phyloP scores from a whole-genome alignment of 2,329 filamentous ascomycete genomes.

The Stagonosporopsis vannaccii region DNA sequence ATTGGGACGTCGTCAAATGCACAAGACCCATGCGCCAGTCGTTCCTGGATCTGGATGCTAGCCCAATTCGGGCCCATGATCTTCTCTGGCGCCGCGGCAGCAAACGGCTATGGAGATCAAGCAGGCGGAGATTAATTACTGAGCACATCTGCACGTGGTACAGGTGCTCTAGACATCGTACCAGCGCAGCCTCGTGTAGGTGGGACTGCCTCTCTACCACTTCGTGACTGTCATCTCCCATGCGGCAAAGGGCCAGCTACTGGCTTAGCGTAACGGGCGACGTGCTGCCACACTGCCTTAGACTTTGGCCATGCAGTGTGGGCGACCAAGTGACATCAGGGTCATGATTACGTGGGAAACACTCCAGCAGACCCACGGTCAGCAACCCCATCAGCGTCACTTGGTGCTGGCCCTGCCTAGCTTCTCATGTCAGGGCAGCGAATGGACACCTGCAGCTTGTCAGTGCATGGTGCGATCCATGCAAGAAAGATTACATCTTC shows the following conservation, averaged over 20 bases:
- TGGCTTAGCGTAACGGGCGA: conserved; percentile 13
- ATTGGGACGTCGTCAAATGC: conserved; percentile 26
- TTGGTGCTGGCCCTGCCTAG: neutral
- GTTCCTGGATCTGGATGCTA: conserved; percentile 38
- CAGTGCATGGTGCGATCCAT: neutral
- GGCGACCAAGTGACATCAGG: neutral
- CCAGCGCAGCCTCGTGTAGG: conserved; percentile 5
- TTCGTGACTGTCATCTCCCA: conserved; percentile 4
- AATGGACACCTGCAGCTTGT: neutral
- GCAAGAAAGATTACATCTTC: neutral
- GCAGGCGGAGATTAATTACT: conserved; percentile 20
- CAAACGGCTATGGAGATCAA: conserved; percentile 34
- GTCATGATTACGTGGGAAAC: neutral
- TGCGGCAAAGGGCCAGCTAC: conserved; percentile 9
- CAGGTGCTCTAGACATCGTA: conserved; percentile 1
- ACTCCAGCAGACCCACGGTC: neutral
- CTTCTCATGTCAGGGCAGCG: neutral
- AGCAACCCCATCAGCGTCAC: neutral
- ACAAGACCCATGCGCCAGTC: conserved; percentile 24
- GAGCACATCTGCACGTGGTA: conserved; percentile 23
- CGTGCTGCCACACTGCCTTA: conserved; percentile 8
- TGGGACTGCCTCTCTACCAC: neutral
- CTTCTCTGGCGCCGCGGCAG: conserved; percentile 25
- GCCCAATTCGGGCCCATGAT: conserved; percentile 35
- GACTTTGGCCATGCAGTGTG: neutral